Evolutionary conservation across 2,329 filamentous ascomycete species (phyloP).

Genomic region (Trichoderma aggressivum): DNA sequence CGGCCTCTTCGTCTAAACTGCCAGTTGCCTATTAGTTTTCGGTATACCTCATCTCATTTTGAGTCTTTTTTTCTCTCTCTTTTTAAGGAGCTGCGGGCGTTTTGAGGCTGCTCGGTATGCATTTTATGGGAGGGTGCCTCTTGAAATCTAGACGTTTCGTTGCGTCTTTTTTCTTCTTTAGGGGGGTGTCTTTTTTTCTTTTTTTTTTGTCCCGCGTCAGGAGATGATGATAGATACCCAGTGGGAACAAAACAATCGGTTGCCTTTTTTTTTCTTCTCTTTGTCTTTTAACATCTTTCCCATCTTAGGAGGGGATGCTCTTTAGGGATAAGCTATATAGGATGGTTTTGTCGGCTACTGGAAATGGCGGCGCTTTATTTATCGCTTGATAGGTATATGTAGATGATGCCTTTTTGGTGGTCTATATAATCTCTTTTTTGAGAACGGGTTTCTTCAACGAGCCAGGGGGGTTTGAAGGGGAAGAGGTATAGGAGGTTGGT

Average conservation of each 20-base stretch:
- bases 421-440: background rate
- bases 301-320: background rate
- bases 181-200: background rate
- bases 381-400: background rate
- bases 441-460: background rate
- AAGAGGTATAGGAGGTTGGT: background rate
- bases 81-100: background rate
- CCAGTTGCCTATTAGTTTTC: background rate
- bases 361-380: background rate
- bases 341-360: background rate
- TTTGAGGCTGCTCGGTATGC: background rate
- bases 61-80: background rate
- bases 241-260: background rate
- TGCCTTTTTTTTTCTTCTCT: background rate
- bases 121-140: background rate
- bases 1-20: conserved; percentile 21
- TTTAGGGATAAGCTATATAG: background rate
- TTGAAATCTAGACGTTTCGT: background rate
- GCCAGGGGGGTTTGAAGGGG: background rate
- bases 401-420: background rate
- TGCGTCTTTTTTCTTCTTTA: background rate
- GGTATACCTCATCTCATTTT: background rate
- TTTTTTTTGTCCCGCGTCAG: background rate
- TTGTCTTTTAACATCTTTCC: background rate
- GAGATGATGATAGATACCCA: conserved; percentile 3